phyloP scores from a whole-genome alignment of 495 filamentous ascomycete genomes.

The Podospora comata region DNA sequence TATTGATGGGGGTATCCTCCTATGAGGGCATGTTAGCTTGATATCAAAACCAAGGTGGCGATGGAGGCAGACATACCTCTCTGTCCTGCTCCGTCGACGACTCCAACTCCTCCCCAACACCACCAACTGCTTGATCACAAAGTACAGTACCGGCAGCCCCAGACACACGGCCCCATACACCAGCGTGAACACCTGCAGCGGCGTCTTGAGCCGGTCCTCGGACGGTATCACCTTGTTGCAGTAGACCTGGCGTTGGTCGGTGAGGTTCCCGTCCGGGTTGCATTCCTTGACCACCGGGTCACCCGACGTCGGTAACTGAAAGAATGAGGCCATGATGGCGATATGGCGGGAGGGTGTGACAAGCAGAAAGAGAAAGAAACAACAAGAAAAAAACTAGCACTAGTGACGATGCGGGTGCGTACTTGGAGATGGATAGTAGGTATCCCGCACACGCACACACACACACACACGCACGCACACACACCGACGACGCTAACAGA shows the following conservation, averaged over 20 bases:
- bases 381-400: slow-evolving; percentile 1
- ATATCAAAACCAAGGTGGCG: not conserved
- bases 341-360: not conserved
- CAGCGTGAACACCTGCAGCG: slow-evolving; percentile 23
- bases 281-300: slow-evolving; percentile 28
- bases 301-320: slow-evolving; percentile 25
- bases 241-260: slow-evolving; percentile 21
- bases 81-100: not conserved
- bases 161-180: slow-evolving; percentile 18
- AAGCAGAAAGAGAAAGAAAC: not conserved
- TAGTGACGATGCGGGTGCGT: not conserved
- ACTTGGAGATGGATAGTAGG: not conserved
- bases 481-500: too few species aligned
- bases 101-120: not conserved
- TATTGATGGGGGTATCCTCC: not conserved
- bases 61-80: not conserved
- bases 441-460: not conserved
- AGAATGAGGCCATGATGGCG: slow-evolving; percentile 28
- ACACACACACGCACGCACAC: too few species aligned
- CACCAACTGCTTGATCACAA: not conserved
- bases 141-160: slow-evolving; percentile 14
- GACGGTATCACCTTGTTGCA: slow-evolving; percentile 25
- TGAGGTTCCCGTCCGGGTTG: slow-evolving; percentile 2
- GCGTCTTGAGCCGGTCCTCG: slow-evolving; percentile 18
- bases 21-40: not conserved